Base-by-base conservation (phyloP, 1,284 basidiomycete species). In the Puccinia polysora region DNA sequence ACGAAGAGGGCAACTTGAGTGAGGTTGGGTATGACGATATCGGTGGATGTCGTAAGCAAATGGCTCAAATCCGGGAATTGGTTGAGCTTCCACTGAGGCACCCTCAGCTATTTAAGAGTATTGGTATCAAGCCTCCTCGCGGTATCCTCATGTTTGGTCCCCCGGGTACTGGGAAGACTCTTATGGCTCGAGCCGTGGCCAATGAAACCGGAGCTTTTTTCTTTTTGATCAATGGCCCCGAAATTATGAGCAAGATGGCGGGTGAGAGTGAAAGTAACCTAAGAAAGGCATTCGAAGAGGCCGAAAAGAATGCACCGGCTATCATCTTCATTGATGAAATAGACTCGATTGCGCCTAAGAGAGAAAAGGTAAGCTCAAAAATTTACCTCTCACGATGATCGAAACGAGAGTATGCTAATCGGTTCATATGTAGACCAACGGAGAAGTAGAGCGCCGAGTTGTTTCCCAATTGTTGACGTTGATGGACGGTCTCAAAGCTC, bases 281-380 rank as follows among this genome's bases (percentile, higher is more conserved):
- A 74, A 85, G 96, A 76, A 97, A 98, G 81, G 94, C 95, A 5
- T 98, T 98, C 81, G 94, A 97, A 81, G 95, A 97, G 83, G 95
- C 96, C 4, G 95, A 98, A 83, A 97, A 97, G 86, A 97, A 97
- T 83, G 93, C 91, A n/a, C 95, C 95, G 28, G 89, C 95, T 45
- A 98, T 98, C 83, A 98, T 98, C 83, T 98, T 98, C 84, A 96
- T 96, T 79, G 95, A 98, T 82, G 95, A 98, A 83, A 91, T 98
- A 77, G 96, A 98, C 81, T 96, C 94, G 0, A 98, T 98, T 78
- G 96, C 95, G 15, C 96, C 96, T 34, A 98, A 98, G 84, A 91
- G 95, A 86, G 95, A 98, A 83, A 97, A 98, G 86, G 88, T 87
- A 71, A 25, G 83, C 79, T n/a, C n/a, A n/a, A n/a, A 7, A n/a